Evolutionary conservation across 768 basidiomycete genomes (phyloP), one percentile per base, ranked within the genome.

Genomic region (Xerocomellus intermedius): DNA sequence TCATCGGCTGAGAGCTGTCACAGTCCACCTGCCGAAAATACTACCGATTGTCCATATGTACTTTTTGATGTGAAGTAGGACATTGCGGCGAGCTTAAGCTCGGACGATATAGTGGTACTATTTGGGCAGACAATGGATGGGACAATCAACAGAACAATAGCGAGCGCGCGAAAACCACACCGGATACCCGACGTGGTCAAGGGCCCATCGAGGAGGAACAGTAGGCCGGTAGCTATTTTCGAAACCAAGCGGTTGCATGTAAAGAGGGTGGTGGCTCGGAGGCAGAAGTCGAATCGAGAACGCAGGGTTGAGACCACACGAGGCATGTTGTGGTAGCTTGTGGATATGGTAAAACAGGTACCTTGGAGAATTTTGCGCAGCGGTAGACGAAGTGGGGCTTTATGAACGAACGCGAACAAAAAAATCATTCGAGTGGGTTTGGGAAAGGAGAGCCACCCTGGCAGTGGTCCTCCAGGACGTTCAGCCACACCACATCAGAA

Each of bases 21-120:
- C 30, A 4, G 36, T 44, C 30, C 33, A 47, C 33, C 38, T 39
- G 54, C 53, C 56, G 53, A 51, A 10, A 63, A 64, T 58, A 46
- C 58, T 14, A 55, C 65, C 65, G 62, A 52, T 41, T 30, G 44
- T 45, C 32, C 52, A 51, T 55, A 33, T 50, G 52, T 46, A 28
- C 12, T 36, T 51, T 49, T 13, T 48, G 50, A 22, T 13, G 48
- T 47, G 46, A 42, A n/a, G 44, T 42, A 21, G 43, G 56, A 44
- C 48, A 48, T 41, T 49, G 50, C 35, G 42, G 48, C 8, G 1
- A 56, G 56, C 51, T 36, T 30, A 52, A 39, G 42, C 50, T 37
- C 39, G 41, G 39, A 42, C 8, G 21, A 50, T n/a, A 16, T 43
- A 19, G 26, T n/a, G 43, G 39, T 42, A 32, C 32, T 19, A 39